Evolutionary conservation across 345 rosid species (phyloP).

Genomic region (Firmiana major): DNA sequence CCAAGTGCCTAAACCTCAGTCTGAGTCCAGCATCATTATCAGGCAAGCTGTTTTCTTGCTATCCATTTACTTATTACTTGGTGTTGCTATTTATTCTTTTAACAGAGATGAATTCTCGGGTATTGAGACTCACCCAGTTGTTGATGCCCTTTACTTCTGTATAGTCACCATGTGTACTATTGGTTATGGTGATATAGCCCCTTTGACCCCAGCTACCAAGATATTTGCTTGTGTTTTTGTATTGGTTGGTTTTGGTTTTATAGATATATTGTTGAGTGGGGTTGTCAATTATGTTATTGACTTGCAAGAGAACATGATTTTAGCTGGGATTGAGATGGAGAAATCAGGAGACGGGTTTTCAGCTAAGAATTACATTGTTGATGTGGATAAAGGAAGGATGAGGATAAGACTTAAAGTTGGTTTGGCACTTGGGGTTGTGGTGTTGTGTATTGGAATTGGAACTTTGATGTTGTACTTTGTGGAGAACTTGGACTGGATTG

Average conservation of each 20-base stretch:
- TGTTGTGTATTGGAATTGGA: constrained; percentile 57
- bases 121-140: constrained; percentile 72
- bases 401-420: constrained; percentile 75
- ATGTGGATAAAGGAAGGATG: constrained; percentile 73
- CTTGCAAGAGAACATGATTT: constrained; percentile 58
- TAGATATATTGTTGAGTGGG: constrained; percentile 61
- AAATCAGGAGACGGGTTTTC: constrained; percentile 27
- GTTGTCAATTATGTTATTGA: constrained; percentile 63
- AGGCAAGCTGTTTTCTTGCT: constrained; percentile 57
- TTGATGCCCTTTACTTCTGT: constrained; percentile 77
- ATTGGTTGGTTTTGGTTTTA: constrained; percentile 64
- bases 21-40: constrained; percentile 44
- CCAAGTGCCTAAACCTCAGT: constrained; percentile 32
- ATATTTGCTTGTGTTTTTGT: constrained; percentile 66
- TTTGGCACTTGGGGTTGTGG: constrained; percentile 64
- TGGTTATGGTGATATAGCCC: constrained; percentile 81
- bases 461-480: constrained; percentile 46
- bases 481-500: constrained; percentile 52
- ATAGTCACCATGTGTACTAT: constrained; percentile 84
- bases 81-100: constrained; percentile 56
- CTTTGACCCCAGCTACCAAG: constrained; percentile 56
- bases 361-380: constrained; percentile 50
- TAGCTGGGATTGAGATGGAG: constrained; percentile 38
- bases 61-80: constrained; percentile 48
- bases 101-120: constrained; percentile 60